These are phyloP conservation scores for Phytophthora colocasiae DNA, from an alignment of 352 stramenopile genomes.

Conservation along the genomic window DNA sequence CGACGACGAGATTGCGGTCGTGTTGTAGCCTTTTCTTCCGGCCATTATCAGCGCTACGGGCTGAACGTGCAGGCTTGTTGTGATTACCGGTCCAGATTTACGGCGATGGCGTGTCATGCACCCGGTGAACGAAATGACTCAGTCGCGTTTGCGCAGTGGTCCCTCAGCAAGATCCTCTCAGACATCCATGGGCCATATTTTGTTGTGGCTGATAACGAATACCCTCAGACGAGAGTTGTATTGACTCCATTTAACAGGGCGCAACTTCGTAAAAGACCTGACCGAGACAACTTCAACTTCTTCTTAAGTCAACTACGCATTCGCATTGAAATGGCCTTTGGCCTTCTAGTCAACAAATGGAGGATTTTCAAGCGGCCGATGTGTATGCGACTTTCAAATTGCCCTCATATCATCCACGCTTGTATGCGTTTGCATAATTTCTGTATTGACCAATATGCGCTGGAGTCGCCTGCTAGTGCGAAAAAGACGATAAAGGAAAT, in stretches of 20 bases:
- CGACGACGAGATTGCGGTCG: not conserved
- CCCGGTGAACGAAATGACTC: conserved; percentile 12
- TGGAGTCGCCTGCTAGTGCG: too few relatives aligned
- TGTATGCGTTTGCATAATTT: too few relatives aligned
- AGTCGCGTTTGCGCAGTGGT: conserved; percentile 1
- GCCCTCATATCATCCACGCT: too few relatives aligned
- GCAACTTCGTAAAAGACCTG: too few relatives aligned
- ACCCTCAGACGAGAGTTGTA: not conserved
- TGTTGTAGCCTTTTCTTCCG: conserved; percentile 7
- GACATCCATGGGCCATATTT: conserved; percentile 1
- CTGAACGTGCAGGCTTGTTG: conserved; percentile 14
- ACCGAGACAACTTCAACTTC: too few relatives aligned
- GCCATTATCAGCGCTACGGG: conserved; percentile 12
- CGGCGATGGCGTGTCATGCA: conserved; percentile 4
- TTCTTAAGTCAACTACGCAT: too few relatives aligned
- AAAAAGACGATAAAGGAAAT: too few relatives aligned
- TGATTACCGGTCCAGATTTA: conserved; percentile 4
- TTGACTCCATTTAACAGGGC: not conserved
- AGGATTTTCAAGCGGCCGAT: too few relatives aligned
- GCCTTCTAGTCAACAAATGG: too few relatives aligned
- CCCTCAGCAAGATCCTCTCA: not conserved
- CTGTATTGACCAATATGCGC: too few relatives aligned
- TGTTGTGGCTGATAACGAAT: conserved; percentile 11
- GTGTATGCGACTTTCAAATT: too few relatives aligned
- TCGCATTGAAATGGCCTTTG: too few relatives aligned